phyloP scores from a whole-genome alignment of 1,139 yeast genomes.

The Meyerozyma sp. region DNA sequence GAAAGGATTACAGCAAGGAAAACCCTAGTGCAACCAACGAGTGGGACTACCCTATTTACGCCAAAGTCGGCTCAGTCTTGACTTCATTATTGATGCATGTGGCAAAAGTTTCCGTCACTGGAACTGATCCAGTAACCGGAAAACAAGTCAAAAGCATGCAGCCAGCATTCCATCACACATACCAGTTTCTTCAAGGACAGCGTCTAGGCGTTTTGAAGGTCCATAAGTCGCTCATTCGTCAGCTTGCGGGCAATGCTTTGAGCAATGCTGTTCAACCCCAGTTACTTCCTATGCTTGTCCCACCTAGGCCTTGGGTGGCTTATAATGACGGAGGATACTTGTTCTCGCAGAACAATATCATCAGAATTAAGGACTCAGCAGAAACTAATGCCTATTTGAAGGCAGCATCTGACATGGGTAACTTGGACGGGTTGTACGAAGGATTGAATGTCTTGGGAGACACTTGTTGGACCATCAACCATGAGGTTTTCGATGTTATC shows the following conservation, averaged over 20 bases:
- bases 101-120: constrained; percentile 75
- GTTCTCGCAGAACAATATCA: constrained; percentile 55
- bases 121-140: constrained; percentile 74
- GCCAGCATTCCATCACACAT: constrained; percentile 89
- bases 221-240: constrained; percentile 63
- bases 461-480: constrained; percentile 91
- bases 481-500: constrained; percentile 60
- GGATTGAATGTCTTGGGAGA: constrained; percentile 86
- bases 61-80: constrained; percentile 79
- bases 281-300: constrained; percentile 84
- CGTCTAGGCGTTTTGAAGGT: constrained; percentile 77
- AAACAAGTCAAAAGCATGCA: constrained; percentile 61
- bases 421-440: constrained; percentile 60
- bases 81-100: constrained; percentile 72
- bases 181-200: constrained; percentile 74
- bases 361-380: constrained; percentile 80
- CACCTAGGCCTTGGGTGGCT: constrained; percentile 82
- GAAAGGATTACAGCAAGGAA: constrained; percentile 12
- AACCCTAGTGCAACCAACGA: constrained; percentile 16
- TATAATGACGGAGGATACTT: constrained; percentile 82
- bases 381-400: constrained; percentile 85
- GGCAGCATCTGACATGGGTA: constrained; percentile 73
- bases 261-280: constrained; percentile 80
- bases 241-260: constrained; percentile 62
- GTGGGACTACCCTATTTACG: constrained; percentile 54